phyloP scores from a whole-genome alignment of 352 stramenopile species.

The Pythium insidiosum region DNA sequence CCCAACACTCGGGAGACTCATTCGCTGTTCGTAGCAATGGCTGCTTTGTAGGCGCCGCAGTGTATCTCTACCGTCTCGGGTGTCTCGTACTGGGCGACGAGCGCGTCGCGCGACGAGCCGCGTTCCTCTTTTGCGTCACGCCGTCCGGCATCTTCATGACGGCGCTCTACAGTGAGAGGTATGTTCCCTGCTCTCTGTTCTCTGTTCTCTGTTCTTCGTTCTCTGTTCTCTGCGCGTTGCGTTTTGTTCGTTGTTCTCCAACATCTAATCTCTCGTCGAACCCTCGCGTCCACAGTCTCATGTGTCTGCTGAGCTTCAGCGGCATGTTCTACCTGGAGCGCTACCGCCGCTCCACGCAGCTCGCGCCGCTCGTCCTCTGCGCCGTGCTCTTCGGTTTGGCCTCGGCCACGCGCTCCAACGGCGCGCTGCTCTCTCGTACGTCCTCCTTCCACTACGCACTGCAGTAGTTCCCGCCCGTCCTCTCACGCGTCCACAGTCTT shows the following conservation, averaged over 20 bases:
- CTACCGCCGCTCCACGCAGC: slow-evolving; percentile 8
- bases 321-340: slow-evolving; percentile 61
- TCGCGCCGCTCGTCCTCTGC: slow-evolving; percentile 13
- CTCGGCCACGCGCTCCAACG: slow-evolving; percentile 74
- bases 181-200: background rate
- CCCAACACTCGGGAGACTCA: too few species aligned
- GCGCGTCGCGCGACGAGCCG: slow-evolving; percentile 37
- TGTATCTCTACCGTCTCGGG: slow-evolving; percentile 66
- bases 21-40: too few species aligned
- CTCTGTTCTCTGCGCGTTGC: too few species aligned
- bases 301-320: slow-evolving; percentile 71
- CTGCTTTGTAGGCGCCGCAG: slow-evolving; percentile 58
- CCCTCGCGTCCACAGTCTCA: slow-evolving; percentile 41
- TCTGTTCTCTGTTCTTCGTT: too few species aligned
- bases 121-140: slow-evolving; percentile 68
- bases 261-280: too few species aligned
- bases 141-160: slow-evolving; percentile 83
- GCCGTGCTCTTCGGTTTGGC: slow-evolving; percentile 51
- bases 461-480: background rate
- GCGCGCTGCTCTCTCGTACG: slow-evolving; percentile 66
- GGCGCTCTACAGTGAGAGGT: slow-evolving; percentile 76
- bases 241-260: too few species aligned
- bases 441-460: slow-evolving; percentile 4
- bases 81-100: slow-evolving; percentile 47
- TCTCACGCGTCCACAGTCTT: slow-evolving; percentile 35